Conservation (phyloP, 768 basidiomycete species). For the Strobilomyces confusus region DNA sequence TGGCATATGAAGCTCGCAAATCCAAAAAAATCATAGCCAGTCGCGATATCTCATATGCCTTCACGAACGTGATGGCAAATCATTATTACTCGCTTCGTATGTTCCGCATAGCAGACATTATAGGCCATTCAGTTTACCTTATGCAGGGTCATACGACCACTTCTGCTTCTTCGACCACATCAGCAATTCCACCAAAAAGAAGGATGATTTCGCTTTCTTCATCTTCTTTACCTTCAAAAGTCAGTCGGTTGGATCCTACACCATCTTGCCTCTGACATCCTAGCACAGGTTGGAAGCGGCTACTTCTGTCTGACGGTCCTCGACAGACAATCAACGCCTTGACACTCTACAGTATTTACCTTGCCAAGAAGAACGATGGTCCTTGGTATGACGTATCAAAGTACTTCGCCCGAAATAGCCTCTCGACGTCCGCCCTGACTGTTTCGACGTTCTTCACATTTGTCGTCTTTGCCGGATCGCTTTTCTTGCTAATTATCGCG, state of each 20-base stretch:
- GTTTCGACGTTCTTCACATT: slow-evolving; percentile 90
- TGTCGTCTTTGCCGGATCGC: slow-evolving; percentile 78
- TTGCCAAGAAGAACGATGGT: slow-evolving; percentile 47
- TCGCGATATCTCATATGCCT: slow-evolving; percentile 96
- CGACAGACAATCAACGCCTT: slow-evolving; percentile 97
- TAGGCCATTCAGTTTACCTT: not conserved
- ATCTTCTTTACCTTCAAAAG: slow-evolving; percentile 99
- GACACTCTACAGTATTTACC: slow-evolving; percentile 89
- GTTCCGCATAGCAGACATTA: slow-evolving; percentile 26
- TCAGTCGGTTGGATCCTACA: slow-evolving; percentile 33
- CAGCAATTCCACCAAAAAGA: slow-evolving; percentile 90
- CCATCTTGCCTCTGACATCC: not conserved
- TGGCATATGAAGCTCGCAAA: slow-evolving; percentile 91
- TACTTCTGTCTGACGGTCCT: slow-evolving; percentile 89
- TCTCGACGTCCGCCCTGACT: slow-evolving; percentile 79
- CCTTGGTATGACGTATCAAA: slow-evolving; percentile 67
- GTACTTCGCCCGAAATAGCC: slow-evolving; percentile 74
- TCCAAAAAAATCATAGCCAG: slow-evolving; percentile 91
- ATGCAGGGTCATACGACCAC: slow-evolving; percentile 86
- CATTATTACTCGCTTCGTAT: slow-evolving; percentile 92
- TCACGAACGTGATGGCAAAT: slow-evolving; percentile 97
- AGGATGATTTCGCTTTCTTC: slow-evolving; percentile 98
- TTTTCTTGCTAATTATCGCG: slow-evolving; percentile 77
- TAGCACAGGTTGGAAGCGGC: slow-evolving; percentile 73
- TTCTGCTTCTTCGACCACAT: slow-evolving; percentile 99